phyloP scores from a whole-genome alignment of 768 basidiomycete genomes.

The Punctularia strigosozonata region DNA sequence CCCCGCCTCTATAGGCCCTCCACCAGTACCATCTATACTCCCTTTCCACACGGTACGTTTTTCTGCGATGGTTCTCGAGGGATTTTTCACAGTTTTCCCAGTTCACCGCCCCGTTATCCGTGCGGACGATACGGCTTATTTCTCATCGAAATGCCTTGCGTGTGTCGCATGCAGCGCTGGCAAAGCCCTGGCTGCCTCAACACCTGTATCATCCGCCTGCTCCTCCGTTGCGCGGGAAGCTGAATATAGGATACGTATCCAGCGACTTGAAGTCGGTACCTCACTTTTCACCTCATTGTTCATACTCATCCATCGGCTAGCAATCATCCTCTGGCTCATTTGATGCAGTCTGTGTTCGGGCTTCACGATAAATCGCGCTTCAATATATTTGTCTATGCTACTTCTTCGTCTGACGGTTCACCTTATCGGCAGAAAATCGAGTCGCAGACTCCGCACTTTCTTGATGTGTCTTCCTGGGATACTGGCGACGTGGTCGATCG shows the following conservation, averaged over 20 bases:
- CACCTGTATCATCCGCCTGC: conserved; percentile 27
- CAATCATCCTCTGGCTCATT: conserved; percentile 39
- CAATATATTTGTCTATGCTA: conserved; percentile 35
- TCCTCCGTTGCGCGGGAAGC: conserved; percentile 24
- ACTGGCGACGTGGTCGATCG: conserved; percentile 23
- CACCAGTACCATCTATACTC: conserved; percentile 27
- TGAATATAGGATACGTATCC: conserved; percentile 39
- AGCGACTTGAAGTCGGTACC: conserved; percentile 31
- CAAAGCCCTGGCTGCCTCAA: conserved; percentile 27
- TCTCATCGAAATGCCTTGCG: conserved; percentile 35
- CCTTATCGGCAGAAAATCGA: conserved; percentile 31
- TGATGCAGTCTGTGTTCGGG: conserved; percentile 39
- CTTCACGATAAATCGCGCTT: conserved; percentile 29
- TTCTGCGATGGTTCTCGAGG: not conserved
- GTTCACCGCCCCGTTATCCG: conserved; percentile 34
- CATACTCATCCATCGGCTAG: conserved; percentile 13
- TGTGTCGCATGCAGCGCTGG: conserved; percentile 28
- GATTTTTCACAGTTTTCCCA: conserved; percentile 8
- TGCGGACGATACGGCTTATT: conserved; percentile 31
- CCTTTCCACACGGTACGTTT: conserved; percentile 36
- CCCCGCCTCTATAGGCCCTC: conserved; percentile 16
- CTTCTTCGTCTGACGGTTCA: conserved; percentile 34
- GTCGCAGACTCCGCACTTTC: conserved; percentile 23
- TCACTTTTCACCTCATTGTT: not conserved
- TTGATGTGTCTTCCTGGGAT: conserved; percentile 29